Base-by-base conservation (phyloP, 495 filamentous ascomycete species). In the Pseudoneurospora amorphoporcata region DNA sequence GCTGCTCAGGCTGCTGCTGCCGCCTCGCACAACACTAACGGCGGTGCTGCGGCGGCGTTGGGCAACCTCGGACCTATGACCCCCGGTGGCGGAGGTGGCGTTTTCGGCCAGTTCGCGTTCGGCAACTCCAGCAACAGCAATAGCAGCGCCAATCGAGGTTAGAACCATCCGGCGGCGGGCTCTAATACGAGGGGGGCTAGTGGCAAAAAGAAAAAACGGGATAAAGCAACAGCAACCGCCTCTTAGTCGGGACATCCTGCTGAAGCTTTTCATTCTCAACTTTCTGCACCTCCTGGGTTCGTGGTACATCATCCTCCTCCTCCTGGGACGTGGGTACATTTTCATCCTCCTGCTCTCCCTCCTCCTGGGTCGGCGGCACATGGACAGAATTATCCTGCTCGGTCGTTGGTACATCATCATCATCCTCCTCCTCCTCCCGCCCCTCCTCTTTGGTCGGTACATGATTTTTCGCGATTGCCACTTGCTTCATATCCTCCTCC, bases 1-100 rank as follows among this genome's bases (percentile, higher is more conserved):
- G 45, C 45, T 3, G 45, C 45, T 1, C 45, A 53, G 4, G 45
- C 45, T 53, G 45, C 45, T 1, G 19, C 45, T 6, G 45, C 53
- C 14, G 53, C 53, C 6, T 84, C 84, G 38, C 88, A 89, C 71
- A 86, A 82, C 58, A 84, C 82, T 37, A 86, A 86, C 72, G 80
- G 83, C 6, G 68, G 39, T 35, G 71, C 17, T 8, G 72, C 53
- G 23, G 53, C 53, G 53, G 53, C 53, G 29, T 4, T 53, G 7
- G 73, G 82, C 39, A 86, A 84, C 8, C 85, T 89, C 77, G 89
- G 88, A 16, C 83, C 89, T 8, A 85, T 91, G 82, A 93, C 92
- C 6, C 91, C 92, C 0, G 90, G 91, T 39, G 88, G 87, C 12
- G 88, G 87, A 4, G 88, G 88, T 38, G 90, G 90, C 38, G 88